phyloP scores from a whole-genome alignment of 2,329 filamentous ascomycete genomes.

The Cytospora piceicola region DNA sequence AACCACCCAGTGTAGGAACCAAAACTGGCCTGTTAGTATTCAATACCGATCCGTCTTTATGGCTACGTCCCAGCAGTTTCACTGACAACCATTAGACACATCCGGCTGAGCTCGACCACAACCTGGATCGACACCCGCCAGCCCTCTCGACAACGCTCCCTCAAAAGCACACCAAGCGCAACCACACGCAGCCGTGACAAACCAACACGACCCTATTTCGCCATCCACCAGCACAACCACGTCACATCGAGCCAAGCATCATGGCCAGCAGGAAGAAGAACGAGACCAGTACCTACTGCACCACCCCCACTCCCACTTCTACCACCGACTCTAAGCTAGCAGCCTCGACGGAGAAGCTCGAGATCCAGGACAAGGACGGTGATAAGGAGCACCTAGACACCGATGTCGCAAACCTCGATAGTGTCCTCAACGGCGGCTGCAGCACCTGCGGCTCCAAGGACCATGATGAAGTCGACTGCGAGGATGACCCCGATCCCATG shows the following conservation, averaged over 20 bases:
- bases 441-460: conserved; percentile 6
- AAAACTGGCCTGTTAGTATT: neutral
- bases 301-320: neutral
- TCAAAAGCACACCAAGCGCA: neutral
- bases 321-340: neutral
- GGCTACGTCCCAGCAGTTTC: neutral
- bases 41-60: neutral
- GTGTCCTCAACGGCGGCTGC: neutral
- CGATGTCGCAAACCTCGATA: neutral
- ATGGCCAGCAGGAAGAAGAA: conserved; percentile 5
- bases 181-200: neutral
- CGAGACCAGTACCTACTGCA: neutral
- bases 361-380: neutral
- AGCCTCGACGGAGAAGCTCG: neutral
- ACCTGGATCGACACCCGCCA: neutral
- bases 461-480: conserved; percentile 6
- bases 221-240: neutral
- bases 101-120: neutral
- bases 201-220: neutral
- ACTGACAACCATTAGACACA: neutral
- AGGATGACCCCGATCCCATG: neutral
- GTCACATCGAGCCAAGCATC: neutral
- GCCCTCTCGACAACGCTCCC: neutral
- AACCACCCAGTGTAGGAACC: neutral
- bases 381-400: neutral